Conservation (phyloP, 2,329 filamentous ascomycete genomes). For the Fusarium citri region DNA sequence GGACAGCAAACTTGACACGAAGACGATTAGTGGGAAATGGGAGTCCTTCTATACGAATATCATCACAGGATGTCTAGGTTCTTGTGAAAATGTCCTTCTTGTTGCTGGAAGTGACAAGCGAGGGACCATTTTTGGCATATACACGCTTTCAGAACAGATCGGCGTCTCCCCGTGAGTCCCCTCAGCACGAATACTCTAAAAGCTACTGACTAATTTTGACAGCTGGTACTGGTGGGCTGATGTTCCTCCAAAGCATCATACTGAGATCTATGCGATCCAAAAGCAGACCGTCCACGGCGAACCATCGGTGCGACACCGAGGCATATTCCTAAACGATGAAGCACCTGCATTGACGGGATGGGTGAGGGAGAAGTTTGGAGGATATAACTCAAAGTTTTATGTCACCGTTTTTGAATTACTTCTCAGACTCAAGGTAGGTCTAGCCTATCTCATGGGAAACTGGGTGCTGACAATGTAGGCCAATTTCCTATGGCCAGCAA, state of each 20-base stretch:
- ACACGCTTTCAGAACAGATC: slow-evolving; percentile 33
- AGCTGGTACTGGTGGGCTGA: slow-evolving; percentile 45
- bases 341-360: slow-evolving; percentile 63
- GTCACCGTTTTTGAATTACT: slow-evolving; percentile 70
- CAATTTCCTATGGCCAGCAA: slow-evolving; percentile 76
- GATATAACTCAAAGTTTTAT: slow-evolving; percentile 69
- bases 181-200: accelerated
- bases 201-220: accelerated
- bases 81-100: background rate
- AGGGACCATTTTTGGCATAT: slow-evolving; percentile 24
- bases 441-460: accelerated
- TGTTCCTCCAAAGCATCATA: slow-evolving; percentile 16
- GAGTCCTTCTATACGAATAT: slow-evolving; percentile 14
- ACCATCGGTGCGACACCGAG: slow-evolving; percentile 69
- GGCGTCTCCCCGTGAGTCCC: slow-evolving; percentile 30
- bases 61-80: background rate
- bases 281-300: slow-evolving; percentile 53
- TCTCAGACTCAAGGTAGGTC: slow-evolving; percentile 29
- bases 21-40: slow-evolving; percentile 19
- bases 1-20: background rate
- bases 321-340: slow-evolving; percentile 71
- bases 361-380: slow-evolving; percentile 62
- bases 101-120: slow-evolving; percentile 31
- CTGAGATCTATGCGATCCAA: background rate
- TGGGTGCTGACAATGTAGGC: slow-evolving; percentile 44